Conservation (phyloP, 805 yeast species). For the Schizosaccharomyces lindneri region DNA sequence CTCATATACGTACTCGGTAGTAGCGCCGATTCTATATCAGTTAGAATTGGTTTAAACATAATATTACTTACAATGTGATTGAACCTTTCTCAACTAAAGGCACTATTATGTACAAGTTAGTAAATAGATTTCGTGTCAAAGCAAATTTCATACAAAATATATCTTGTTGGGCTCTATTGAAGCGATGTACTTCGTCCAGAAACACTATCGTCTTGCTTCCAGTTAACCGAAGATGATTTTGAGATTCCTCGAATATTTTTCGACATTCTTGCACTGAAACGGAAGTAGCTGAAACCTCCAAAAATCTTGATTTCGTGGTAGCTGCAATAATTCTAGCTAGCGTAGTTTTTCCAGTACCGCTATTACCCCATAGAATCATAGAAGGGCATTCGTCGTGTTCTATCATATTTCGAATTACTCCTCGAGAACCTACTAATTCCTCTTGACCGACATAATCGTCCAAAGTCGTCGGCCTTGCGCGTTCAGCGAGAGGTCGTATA, state of each 20-base stretch:
- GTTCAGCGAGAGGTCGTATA: conserved; percentile 39
- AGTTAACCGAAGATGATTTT: conserved; percentile 22
- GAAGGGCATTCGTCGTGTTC: conserved; percentile 32
- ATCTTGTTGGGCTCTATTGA: conserved; percentile 71
- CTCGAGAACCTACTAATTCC: conserved; percentile 40
- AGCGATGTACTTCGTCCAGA: conserved; percentile 82
- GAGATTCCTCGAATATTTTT: conserved; percentile 29
- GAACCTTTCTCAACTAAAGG: conserved; percentile 70
- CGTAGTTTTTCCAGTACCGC: conserved; percentile 82
- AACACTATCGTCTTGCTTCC: conserved; percentile 43
- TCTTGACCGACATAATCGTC: conserved; percentile 64
- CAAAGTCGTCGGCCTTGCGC: conserved; percentile 50
- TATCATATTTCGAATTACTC: conserved; percentile 42
- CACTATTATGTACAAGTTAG: conserved; percentile 12
- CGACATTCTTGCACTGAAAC: conserved; percentile 43
- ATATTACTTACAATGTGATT: conserved; percentile 23
- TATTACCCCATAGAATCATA: conserved; percentile 81
- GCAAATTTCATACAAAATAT: conserved; percentile 19
- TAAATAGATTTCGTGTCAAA: neutral
- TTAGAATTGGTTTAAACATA: neutral
- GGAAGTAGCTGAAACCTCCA: conserved; percentile 69
- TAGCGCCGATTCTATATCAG: conserved; percentile 50
- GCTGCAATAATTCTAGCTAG: conserved; percentile 45
- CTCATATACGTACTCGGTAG: conserved; percentile 32
- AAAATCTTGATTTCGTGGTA: conserved; percentile 29